phyloP scores from a whole-genome alignment of 73 alveolate species.

The Stentor roeselii region DNA sequence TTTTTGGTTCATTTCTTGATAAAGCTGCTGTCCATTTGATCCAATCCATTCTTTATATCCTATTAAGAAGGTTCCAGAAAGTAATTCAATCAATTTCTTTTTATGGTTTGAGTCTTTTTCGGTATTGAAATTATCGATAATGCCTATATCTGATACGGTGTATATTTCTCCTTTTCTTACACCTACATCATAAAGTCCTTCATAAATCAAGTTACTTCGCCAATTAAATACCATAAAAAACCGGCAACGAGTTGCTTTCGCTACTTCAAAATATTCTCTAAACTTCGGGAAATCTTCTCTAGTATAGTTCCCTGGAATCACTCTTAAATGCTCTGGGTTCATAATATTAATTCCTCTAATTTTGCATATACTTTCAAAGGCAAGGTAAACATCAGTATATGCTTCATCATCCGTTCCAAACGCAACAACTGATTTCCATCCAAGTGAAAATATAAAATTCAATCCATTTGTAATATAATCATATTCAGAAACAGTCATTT shows the following conservation, averaged over 20 bases:
- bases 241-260: neutral
- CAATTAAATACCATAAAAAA: neutral
- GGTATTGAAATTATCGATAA: neutral
- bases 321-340: neutral
- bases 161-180: constrained; percentile 17
- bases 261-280: neutral
- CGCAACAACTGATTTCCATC: neutral
- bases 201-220: neutral
- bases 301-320: neutral
- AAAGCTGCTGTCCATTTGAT: neutral
- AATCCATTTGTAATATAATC: neutral
- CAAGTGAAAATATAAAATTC: neutral
- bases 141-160: too few relatives aligned
- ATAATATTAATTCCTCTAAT: neutral
- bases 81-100: neutral
- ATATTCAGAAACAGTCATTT: neutral
- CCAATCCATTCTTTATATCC: neutral
- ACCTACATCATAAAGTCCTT: constrained; percentile 13
- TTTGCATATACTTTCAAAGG: neutral
- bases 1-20: neutral
- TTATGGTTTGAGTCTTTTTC: neutral
- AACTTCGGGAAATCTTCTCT: neutral
- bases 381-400: neutral
- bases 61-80: neutral
- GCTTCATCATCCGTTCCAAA: neutral